Percentiles rank a stretch among this genome's conserved stretches.
Evolutionary conservation across 257 asterid genomes (phyloP).

Genomic region (Primulina eburnea): DNA sequence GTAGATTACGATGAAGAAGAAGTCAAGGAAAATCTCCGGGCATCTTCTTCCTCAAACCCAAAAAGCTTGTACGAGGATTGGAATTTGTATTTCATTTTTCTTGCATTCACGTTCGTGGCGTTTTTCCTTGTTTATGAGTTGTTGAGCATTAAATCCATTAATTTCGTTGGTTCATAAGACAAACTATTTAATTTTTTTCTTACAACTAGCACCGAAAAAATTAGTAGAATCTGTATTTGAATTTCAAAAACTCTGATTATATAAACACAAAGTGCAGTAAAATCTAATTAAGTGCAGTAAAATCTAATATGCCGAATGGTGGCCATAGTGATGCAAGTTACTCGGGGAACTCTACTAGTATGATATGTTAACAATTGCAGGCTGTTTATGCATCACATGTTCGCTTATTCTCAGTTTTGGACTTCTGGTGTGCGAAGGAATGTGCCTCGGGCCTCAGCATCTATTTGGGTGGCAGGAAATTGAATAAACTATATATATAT

Average conservation of each 20-base stretch:
- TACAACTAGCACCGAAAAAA: not conserved
- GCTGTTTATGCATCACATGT: not conserved
- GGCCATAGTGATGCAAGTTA: not conserved
- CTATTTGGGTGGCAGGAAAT: not conserved
- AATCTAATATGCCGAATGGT: too few species aligned
- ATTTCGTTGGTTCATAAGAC: too few species aligned
- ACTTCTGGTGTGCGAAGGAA: not conserved
- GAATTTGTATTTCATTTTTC: not conserved
- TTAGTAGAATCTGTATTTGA: not conserved
- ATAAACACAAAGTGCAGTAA: not conserved
- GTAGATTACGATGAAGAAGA: slow-evolving; percentile 34
- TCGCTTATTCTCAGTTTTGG: not conserved
- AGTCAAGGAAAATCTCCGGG: slow-evolving; percentile 36
- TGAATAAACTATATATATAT: too few species aligned
- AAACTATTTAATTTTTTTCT: too few species aligned
- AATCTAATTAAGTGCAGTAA: not conserved
- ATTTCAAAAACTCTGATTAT: not conserved
- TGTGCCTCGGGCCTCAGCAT: not conserved
- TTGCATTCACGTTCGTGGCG: not conserved
- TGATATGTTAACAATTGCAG: not conserved
- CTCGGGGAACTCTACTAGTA: not conserved
- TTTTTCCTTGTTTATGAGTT: too few species aligned
- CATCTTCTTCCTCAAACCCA: slow-evolving; percentile 48
- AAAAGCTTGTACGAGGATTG: slow-evolving; percentile 75
- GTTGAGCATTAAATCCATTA: too few species aligned